phyloP scores from a whole-genome alignment of 225 moss, liverwort and hornwort genomes.

The Polytrichum commune region DNA sequence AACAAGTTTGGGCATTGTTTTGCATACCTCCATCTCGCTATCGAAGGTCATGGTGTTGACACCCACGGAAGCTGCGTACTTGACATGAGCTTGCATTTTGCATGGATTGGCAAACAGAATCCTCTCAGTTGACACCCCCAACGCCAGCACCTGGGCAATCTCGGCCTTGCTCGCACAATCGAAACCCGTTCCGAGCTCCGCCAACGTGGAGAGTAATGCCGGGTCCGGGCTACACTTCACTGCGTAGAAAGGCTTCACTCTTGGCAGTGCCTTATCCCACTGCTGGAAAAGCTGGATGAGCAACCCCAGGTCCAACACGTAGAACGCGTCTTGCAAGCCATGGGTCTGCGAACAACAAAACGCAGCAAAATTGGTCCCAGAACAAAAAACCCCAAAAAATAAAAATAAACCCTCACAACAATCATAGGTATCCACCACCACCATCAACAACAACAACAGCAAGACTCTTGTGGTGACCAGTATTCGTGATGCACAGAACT shows the following conservation, averaged over 20 bases:
- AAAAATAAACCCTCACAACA: too few species aligned
- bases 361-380: neutral
- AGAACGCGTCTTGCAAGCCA: conserved; percentile 30
- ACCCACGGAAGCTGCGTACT: conserved; percentile 29
- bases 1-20: too few species aligned
- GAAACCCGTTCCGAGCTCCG: conserved; percentile 31
- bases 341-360: neutral
- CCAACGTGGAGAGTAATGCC: conserved; percentile 24
- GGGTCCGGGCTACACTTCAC: conserved; percentile 41
- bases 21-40: conserved; percentile 20
- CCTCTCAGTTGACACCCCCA: conserved; percentile 25
- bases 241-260: conserved; percentile 45
- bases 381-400: too few species aligned
- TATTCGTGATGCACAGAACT: too few species aligned
- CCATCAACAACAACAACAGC: too few species aligned
- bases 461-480: too few species aligned
- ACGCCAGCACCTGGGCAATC: conserved; percentile 15
- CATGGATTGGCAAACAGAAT: conserved; percentile 39
- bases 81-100: conserved; percentile 34
- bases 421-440: too few species aligned
- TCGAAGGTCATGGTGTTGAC: conserved; percentile 35
- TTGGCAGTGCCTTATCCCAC: conserved; percentile 28
- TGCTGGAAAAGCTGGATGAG: conserved; percentile 24
- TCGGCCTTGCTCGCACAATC: conserved; percentile 44
- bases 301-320: conserved; percentile 31